Evolutionary conservation across 2,329 filamentous ascomycete genomes (phyloP), one percentile per base, ranked within the genome.

Genomic region (Atkinsonella texensis): DNA sequence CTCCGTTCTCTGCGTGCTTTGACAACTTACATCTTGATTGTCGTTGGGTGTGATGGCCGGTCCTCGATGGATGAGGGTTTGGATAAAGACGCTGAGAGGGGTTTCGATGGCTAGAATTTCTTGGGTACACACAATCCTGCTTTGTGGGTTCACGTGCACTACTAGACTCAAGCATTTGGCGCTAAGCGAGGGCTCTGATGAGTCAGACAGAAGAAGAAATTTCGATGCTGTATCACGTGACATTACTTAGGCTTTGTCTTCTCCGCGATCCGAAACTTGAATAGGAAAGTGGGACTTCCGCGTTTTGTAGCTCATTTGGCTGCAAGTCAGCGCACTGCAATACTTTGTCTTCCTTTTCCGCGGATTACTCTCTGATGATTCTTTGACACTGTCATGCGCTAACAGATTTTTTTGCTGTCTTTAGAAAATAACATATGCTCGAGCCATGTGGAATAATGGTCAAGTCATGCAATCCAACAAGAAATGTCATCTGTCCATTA

Each of bases 21-120:
- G 38, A 43, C 56, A 28, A 70, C 69, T 71, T 65, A 71, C 69
- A 71, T 71, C 69, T 71, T 71, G 65, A 68, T 64, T 70, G 60
- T 67, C 63, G 63, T 63, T 67, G 63, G 60, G 63, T 58, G 63
- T 66, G 64, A 70, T 69, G 69, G 69, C 62, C 62, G 65, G 61
- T 68, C 67, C 65, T 70, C 66, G 64, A 63, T 67, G 60, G 62
- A 59, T 60, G 59, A 58, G 55, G 55, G 54, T 57, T 51, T 61
- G 61, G 60, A 67, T 62, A 66, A 64, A 52, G 50, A 50, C 61
- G 63, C 62, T 61, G 60, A 65, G 65, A 67, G 67, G 69, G 68
- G 63, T 67, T 66, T 67, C 56, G 55, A 59, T 61, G 60, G 60
- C 62, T 60, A 68, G 62, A 70, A 69, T 67, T 70, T 70, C 66